Evolutionary conservation across 2,329 filamentous ascomycete species (phyloP).

Genomic region (Sphaerulina musiva): DNA sequence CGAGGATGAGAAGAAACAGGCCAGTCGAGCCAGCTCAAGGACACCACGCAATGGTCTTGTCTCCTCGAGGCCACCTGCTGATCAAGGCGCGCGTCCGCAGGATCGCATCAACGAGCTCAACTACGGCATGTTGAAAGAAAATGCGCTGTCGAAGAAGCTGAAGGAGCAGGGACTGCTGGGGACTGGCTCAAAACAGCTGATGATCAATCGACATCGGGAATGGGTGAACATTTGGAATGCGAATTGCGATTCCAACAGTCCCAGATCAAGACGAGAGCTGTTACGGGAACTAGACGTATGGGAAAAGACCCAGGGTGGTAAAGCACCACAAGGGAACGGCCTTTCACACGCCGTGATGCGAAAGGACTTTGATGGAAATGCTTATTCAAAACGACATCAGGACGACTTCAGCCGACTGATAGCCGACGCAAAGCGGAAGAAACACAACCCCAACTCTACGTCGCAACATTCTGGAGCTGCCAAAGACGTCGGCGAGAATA

Average conservation of each 20-base stretch:
- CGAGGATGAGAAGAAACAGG: slow-evolving; percentile 37
- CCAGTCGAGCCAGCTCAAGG: slow-evolving; percentile 19
- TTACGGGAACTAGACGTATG: slow-evolving; percentile 74
- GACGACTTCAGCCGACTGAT: slow-evolving; percentile 74
- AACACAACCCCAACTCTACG: slow-evolving; percentile 24
- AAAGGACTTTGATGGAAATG: slow-evolving; percentile 78
- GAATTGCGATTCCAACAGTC: slow-evolving; percentile 78
- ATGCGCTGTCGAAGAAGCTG: slow-evolving; percentile 71
- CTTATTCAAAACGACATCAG: slow-evolving; percentile 68
- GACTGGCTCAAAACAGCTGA: slow-evolving; percentile 58
- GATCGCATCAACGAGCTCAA: slow-evolving; percentile 73
- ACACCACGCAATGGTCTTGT: slow-evolving; percentile 18
- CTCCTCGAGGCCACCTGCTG: slow-evolving; percentile 13
- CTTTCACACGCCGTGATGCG: slow-evolving; percentile 56
- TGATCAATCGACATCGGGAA: slow-evolving; percentile 79
- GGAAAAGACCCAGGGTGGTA: slow-evolving; percentile 74
- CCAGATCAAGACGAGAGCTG: slow-evolving; percentile 64
- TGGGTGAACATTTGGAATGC: slow-evolving; percentile 97
- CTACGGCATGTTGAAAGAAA: slow-evolving; percentile 81
- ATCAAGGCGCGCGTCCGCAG: slow-evolving; percentile 35
- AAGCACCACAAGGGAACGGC: slow-evolving; percentile 41
- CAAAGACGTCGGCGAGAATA: slow-evolving; percentile 7
- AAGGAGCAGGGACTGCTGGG: slow-evolving; percentile 70
- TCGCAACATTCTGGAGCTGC: slow-evolving; percentile 6
- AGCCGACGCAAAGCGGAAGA: slow-evolving; percentile 61